Percentiles rank a stretch among this genome's conserved stretches.
These are phyloP conservation scores for Pythium diclinum DNA, from an alignment of 352 stramenopile genomes.

Conservation along the genomic window DNA sequence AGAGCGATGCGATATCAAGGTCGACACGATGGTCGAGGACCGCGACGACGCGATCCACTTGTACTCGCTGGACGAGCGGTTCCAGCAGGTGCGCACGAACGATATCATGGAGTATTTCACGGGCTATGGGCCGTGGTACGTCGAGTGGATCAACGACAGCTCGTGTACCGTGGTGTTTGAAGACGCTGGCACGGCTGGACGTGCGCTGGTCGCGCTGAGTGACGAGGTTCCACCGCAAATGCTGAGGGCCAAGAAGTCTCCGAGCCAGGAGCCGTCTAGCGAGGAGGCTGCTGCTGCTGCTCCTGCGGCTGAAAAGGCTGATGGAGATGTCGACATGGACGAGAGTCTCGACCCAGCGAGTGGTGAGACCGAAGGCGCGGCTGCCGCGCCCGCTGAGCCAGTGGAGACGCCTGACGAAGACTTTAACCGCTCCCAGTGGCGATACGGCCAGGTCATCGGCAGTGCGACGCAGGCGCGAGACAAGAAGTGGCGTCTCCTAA, in stretches of 20 bases:
- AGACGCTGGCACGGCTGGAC: slow-evolving; percentile 61
- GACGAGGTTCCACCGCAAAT: slow-evolving; percentile 49
- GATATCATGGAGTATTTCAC: slow-evolving; percentile 79
- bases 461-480: slow-evolving; percentile 44
- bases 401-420: slow-evolving; percentile 44
- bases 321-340: slow-evolving; percentile 60
- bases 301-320: slow-evolving; percentile 2
- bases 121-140: slow-evolving; percentile 78
- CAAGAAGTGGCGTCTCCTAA: slow-evolving; percentile 70
- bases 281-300: neutral
- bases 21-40: slow-evolving; percentile 35
- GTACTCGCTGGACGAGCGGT: slow-evolving; percentile 78
- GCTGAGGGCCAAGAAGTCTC: slow-evolving; percentile 17
- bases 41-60: slow-evolving; percentile 76
- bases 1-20: slow-evolving; percentile 60
- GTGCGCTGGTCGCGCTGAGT: slow-evolving; percentile 58
- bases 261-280: neutral
- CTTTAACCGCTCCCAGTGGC: slow-evolving; percentile 71
- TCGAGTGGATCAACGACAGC: slow-evolving; percentile 88
- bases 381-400: slow-evolving; percentile 1
- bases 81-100: slow-evolving; percentile 76
- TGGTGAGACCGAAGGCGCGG: slow-evolving; percentile 25
- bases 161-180: slow-evolving; percentile 83
- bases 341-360: slow-evolving; percentile 24
- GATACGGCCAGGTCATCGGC: slow-evolving; percentile 45